Evolutionary conservation across 306 rosid genomes (phyloP), one percentile per base, ranked within the genome.

Genomic region (Citrullus amarus): DNA sequence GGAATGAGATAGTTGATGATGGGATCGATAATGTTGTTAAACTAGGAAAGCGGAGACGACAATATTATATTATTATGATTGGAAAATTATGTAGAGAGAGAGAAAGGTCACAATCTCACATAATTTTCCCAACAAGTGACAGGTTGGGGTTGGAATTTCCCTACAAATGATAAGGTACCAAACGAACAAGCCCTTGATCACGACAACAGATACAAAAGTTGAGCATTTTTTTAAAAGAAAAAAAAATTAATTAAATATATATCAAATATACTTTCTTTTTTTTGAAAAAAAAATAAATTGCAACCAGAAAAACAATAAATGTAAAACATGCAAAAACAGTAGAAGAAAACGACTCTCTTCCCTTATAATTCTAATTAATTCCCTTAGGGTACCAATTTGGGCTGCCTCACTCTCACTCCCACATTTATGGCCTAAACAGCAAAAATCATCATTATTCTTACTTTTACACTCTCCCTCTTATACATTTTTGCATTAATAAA

Each of bases 241-340:
- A 32, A 32, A 32, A 32, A 32, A 32, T 3, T 32, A 3, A 32
- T 32, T 2, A 32, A 32, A 32, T 32, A 32, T 32, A 32, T 32
- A 32, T 32, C 28, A 32, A 2, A 32, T 32, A 32, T 32, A 32
- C 4, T 32, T 3, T 32, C 36, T 25, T 25, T 63, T 48, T 48
- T 11, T 44, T 6, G 0, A 25, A 25, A 25, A 25, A 25, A 25
- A 25, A 41, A 5, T 20, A 3, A 71, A 44, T 74, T 54, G 11
- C 44, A 74, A 34, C 34, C 50, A 74, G 30, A 54, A 54, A 74
- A 5, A 16, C 34, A 54, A 46, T 74, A 53, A 74, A 74, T 74
- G 78, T 34, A 74, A 74, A 74, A 74, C 78, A 74, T 74, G 78
- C 78, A 74, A 32, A 74, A 74, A 74, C 78, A 74, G 78, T 74